Evolutionary conservation across 495 filamentous ascomycete genomes (phyloP).

Genomic region (Chaetomium tenue): DNA sequence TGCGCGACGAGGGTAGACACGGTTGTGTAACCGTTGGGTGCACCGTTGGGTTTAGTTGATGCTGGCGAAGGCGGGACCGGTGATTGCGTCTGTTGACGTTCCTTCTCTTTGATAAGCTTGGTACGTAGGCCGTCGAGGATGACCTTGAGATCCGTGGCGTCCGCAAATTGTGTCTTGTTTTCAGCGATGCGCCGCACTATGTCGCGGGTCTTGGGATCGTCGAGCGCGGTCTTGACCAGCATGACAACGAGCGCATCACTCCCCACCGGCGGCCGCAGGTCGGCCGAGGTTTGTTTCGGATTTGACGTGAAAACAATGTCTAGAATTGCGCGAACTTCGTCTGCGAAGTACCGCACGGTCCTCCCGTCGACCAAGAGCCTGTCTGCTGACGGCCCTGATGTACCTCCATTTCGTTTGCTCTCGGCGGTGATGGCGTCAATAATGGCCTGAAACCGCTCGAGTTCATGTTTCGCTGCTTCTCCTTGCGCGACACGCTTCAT

Average conservation of each 20-base stretch:
- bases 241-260: constrained; percentile 46
- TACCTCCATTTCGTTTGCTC: constrained; percentile 44
- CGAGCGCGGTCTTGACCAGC: constrained; percentile 46
- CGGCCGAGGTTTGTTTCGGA: constrained; percentile 43
- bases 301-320: constrained; percentile 49
- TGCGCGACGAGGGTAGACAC: constrained; percentile 30
- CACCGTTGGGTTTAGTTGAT: constrained; percentile 25
- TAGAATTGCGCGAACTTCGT: constrained; percentile 49
- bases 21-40: constrained; percentile 28
- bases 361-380: constrained; percentile 45
- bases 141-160: constrained; percentile 46
- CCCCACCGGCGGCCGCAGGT: constrained; percentile 42
- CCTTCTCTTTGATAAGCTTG: constrained; percentile 34
- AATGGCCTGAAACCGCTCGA: constrained; percentile 85
- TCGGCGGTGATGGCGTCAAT: constrained; percentile 81
- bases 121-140: constrained; percentile 39
- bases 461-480: constrained; percentile 72
- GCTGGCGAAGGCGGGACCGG: constrained; percentile 16
- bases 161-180: constrained; percentile 42
- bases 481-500: constrained; percentile 95
- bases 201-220: constrained; percentile 39
- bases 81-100: constrained; percentile 23
- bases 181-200: constrained; percentile 45
- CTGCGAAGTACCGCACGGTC: constrained; percentile 49
- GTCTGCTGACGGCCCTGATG: constrained; percentile 45